phyloP scores from a whole-genome alignment of 164 flowering plant genomes.

The Nymphaea thermarum region DNA sequence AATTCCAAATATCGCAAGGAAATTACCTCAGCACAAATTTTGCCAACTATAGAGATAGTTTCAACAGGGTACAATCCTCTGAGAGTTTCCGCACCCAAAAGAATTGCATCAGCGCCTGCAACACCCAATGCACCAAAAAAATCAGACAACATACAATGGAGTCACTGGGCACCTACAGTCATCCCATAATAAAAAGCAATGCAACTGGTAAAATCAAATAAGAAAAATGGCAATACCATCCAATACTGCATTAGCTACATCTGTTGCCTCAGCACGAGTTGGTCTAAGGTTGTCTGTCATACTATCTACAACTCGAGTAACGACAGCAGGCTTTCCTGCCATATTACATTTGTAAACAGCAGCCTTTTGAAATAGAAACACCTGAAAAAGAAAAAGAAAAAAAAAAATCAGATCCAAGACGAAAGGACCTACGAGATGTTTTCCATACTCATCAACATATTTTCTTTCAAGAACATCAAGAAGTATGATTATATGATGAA shows the following conservation, averaged over 20 bases:
- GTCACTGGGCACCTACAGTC: background rate
- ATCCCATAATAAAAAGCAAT: background rate
- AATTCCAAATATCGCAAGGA: background rate
- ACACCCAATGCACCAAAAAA: slow-evolving; percentile 1
- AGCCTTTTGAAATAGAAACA: slow-evolving; percentile 77
- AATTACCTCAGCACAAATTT: slow-evolving; percentile 77
- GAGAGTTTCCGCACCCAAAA: slow-evolving; percentile 86
- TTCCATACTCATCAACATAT: too few species aligned
- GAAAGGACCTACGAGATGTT: background rate
- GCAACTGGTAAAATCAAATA: background rate
- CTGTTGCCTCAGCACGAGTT: slow-evolving; percentile 95
- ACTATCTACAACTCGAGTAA: slow-evolving; percentile 92
- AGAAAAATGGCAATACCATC: slow-evolving; percentile 36
- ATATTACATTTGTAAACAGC: slow-evolving; percentile 84
- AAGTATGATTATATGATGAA: too few species aligned
- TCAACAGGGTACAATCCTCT: slow-evolving; percentile 82
- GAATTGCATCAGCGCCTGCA: slow-evolving; percentile 85
- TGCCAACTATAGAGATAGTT: slow-evolving; percentile 74
- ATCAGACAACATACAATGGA: background rate
- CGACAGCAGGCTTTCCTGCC: slow-evolving; percentile 89
- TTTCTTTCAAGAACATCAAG: too few species aligned
- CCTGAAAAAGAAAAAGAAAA: slow-evolving; percentile 26
- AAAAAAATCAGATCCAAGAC: background rate
- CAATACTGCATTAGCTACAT: slow-evolving; percentile 80
- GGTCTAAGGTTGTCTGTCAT: slow-evolving; percentile 93